These are phyloP conservation scores for Debaryomyces maramus DNA, from an alignment of 805 yeast species.

Conservation along the genomic window DNA sequence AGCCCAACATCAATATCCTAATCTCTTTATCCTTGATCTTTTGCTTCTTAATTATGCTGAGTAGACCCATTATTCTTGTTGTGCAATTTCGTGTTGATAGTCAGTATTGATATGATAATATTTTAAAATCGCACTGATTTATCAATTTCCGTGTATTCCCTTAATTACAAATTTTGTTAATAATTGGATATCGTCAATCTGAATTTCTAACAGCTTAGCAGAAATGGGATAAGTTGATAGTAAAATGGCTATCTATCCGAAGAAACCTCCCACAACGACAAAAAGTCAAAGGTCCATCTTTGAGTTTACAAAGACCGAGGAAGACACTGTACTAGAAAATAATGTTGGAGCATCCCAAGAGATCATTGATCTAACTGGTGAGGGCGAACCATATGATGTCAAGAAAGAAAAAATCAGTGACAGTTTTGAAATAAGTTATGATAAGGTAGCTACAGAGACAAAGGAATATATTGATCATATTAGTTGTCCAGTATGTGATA, in stretches of 20 bases:
- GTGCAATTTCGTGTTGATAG: too few species aligned
- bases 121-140: too few species aligned
- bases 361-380: slow-evolving; percentile 17
- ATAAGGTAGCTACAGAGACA: not conserved
- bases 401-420: not conserved
- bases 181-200: too few species aligned
- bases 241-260: not conserved
- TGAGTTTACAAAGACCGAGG: slow-evolving; percentile 14
- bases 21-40: slow-evolving; percentile 77
- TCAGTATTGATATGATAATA: too few species aligned
- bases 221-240: not conserved
- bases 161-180: too few species aligned
- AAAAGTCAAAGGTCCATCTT: slow-evolving; percentile 26
- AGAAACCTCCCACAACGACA: not conserved
- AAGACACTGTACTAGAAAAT: not conserved
- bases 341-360: not conserved
- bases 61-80: slow-evolving; percentile 68
- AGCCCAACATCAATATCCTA: slow-evolving; percentile 74
- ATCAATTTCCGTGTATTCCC: too few species aligned
- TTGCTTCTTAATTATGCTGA: slow-evolving; percentile 78
- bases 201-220: too few species aligned
- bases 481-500: slow-evolving; percentile 56
- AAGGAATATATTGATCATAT: slow-evolving; percentile 4
- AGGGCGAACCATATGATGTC: slow-evolving; percentile 6
- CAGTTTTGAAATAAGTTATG: not conserved